These are phyloP conservation scores for Metarhizium brunneum DNA, from an alignment of 2,329 filamentous ascomycete genomes.

Conservation along the genomic window DNA sequence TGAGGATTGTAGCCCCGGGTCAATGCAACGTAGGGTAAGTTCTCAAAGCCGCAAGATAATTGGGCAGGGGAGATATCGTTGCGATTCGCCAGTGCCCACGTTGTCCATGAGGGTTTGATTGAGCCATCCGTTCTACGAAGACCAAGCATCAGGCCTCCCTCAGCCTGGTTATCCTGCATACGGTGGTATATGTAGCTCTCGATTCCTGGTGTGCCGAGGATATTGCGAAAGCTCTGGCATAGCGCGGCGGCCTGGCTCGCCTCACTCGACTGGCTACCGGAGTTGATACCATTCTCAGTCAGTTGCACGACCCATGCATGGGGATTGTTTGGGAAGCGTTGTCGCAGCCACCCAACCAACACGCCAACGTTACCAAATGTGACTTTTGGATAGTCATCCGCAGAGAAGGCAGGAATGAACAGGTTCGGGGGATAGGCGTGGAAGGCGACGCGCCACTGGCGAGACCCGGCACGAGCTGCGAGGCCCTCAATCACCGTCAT, in stretches of 20 bases:
- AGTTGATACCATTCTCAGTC: not conserved
- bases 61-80: not conserved
- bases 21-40: not conserved
- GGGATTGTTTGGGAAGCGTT: not conserved
- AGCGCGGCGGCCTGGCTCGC: not conserved
- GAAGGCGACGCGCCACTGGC: not conserved
- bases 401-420: not conserved
- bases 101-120: not conserved
- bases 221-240: not conserved
- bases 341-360: not conserved
- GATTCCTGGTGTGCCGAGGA: not conserved
- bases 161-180: not conserved
- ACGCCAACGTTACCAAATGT: conserved; percentile 1
- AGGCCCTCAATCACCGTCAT: conserved; percentile 2
- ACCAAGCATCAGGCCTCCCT: not conserved
- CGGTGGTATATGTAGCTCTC: not conserved
- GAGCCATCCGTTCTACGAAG: not conserved
- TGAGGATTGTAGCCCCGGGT: not conserved
- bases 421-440: not conserved
- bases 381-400: not conserved
- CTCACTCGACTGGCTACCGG: not conserved
- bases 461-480: not conserved
- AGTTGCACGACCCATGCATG: not conserved
- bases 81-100: not conserved
- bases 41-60: not conserved